phyloP scores from a whole-genome alignment of 805 yeast genomes.

The Millerozyma acaciae region DNA sequence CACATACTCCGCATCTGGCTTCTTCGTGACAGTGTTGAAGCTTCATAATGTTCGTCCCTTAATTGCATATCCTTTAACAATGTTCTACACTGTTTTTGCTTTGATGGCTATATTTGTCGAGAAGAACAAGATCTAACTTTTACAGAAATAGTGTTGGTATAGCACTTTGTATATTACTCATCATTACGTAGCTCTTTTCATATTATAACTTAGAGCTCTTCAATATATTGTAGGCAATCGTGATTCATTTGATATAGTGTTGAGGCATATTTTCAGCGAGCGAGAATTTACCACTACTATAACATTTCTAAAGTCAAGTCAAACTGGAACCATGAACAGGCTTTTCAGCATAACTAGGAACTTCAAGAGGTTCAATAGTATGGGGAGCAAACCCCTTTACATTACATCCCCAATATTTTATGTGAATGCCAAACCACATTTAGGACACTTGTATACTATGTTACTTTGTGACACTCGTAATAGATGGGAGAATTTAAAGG shows the following conservation, averaged over 20 bases:
- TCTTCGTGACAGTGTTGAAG: slow-evolving; percentile 80
- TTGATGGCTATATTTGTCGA: slow-evolving; percentile 86
- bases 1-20: slow-evolving; percentile 88
- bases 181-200: no score
- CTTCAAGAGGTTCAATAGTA: no score
- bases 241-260: neutral
- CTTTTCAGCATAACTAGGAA: no score
- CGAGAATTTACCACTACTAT: no score
- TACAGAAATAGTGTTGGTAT: neutral
- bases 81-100: slow-evolving; percentile 92
- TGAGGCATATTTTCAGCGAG: no score
- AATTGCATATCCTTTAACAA: slow-evolving; percentile 86
- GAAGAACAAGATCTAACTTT: slow-evolving; percentile 16
- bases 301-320: no score
- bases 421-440: slow-evolving; percentile 91
- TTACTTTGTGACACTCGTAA: slow-evolving; percentile 72
- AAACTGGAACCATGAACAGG: no score
- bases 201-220: neutral
- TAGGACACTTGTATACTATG: slow-evolving; percentile 91
- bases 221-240: neutral
- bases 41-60: slow-evolving; percentile 82
- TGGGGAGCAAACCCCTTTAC: slow-evolving; percentile 34
- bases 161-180: slow-evolving; percentile 3
- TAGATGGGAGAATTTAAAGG: slow-evolving; percentile 60
- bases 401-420: slow-evolving; percentile 93